phyloP scores from a whole-genome alignment of 179 eudicot genomes.

The Actinidia chinensis region DNA sequence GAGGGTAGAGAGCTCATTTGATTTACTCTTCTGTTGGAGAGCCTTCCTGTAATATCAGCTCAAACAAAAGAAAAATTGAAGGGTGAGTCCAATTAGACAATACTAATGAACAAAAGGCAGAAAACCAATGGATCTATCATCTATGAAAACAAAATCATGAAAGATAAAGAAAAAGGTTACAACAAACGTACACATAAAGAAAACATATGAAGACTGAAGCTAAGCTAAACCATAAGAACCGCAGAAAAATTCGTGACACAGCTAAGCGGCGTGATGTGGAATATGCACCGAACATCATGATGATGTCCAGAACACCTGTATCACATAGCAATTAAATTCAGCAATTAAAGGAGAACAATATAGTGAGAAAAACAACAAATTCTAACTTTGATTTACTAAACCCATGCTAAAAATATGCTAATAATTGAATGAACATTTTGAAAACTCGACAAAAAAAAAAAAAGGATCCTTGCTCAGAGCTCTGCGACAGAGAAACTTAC shows the following conservation, averaged over 20 bases:
- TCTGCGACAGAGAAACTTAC: slow-evolving; percentile 40
- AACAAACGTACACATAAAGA: slow-evolving; percentile 78
- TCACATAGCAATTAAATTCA: slow-evolving; percentile 11
- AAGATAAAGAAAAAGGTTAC: slow-evolving; percentile 13
- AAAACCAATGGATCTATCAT: neutral
- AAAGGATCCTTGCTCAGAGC: neutral
- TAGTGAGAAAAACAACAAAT: neutral
- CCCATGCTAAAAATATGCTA: neutral
- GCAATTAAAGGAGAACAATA: slow-evolving; percentile 10
- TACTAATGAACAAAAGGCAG: slow-evolving; percentile 4
- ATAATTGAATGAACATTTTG: neutral
- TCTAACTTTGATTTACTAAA: neutral
- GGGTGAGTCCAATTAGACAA: neutral
- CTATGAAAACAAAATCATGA: neutral
- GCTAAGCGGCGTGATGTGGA: slow-evolving; percentile 76
- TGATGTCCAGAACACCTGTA: slow-evolving; percentile 79
- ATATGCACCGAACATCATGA: slow-evolving; percentile 98
- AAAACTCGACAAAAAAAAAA: neutral
- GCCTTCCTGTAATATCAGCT: slow-evolving; percentile 60
- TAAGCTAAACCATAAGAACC: slow-evolving; percentile 68
- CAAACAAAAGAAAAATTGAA: slow-evolving; percentile 11
- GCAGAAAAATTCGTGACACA: slow-evolving; percentile 76
- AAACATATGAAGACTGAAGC: slow-evolving; percentile 75
- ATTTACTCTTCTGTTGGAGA: slow-evolving; percentile 48
- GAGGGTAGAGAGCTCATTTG: slow-evolving; percentile 29